Base-by-base conservation (phyloP, 306 rosid species). In the Dalbergia oliveri region DNA sequence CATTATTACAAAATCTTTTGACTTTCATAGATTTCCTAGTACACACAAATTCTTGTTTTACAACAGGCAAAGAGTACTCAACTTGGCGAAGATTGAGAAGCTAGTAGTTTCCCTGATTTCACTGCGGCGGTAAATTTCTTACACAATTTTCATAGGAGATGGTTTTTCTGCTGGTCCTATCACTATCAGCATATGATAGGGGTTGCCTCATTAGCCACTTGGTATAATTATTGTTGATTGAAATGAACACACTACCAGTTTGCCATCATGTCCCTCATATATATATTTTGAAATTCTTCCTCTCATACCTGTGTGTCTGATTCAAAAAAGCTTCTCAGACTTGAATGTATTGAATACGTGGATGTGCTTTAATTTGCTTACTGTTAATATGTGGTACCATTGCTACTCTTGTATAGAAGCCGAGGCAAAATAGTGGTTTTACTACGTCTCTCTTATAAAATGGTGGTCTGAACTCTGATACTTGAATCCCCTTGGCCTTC, bases 211-310 rank as follows among this genome's bases (percentile, higher is more conserved):
- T 72, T 31, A 51, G 47, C 37, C 80, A 72, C 45, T 67, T 72
- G 58, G 49, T 64, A 41, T 80, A 23, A 41, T 56, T 56, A 41
- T 56, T 56, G 69, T 71, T 78, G 63, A 61, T 56, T 79, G 77
- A 74, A 56, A 68, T 74, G 81, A 79, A 58, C 57, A 56, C 60
- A 53, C 75, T 71, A n/a, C 84, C 61, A 61, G 78, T 75, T 79
- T 69, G 73, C 18, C 62, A 79, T 75, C 59, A 53, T 72, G 58
- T 43, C 37, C 72, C 41, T 71, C 39, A 64, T 47, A 54, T 75
- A 50, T 50, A 26, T 26, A 26, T 79, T 35, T 69, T 63, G 49
- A 66, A 71, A 62, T 43, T 75, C 41, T 78, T 71, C 39, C 77
- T 39, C 5, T 45, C 31, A 66, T 76, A 26, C 72, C 8, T 26